Evolutionary conservation across 805 yeast genomes (phyloP).

Genomic region (Kodamaea sagamina): DNA sequence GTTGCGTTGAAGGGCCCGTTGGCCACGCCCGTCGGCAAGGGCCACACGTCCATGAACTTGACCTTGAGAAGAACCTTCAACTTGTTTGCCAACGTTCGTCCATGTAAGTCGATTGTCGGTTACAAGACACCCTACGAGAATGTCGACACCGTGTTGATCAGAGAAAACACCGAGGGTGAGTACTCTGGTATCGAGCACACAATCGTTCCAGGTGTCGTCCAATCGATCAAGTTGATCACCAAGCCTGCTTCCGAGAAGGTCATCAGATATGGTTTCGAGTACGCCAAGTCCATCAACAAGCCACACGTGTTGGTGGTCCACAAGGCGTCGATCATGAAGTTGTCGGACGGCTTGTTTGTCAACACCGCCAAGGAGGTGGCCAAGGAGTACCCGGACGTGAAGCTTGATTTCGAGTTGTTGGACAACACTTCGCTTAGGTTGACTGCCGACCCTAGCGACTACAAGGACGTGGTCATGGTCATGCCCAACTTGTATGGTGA

Average conservation of each 20-base stretch:
- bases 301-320: slow-evolving; percentile 92
- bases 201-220: slow-evolving; percentile 97
- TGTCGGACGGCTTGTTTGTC: slow-evolving; percentile 96
- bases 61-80: slow-evolving; percentile 96
- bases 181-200: slow-evolving; percentile 99
- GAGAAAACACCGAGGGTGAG: slow-evolving; percentile 99
- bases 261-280: slow-evolving; percentile 94
- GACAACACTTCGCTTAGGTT: slow-evolving; percentile 93
- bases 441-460: slow-evolving; percentile 85
- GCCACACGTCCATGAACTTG: slow-evolving; percentile 96
- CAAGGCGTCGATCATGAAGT: slow-evolving; percentile 98
- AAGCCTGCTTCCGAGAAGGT: slow-evolving; percentile 95
- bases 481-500: slow-evolving; percentile 99
- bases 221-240: slow-evolving; percentile 95
- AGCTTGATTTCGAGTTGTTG: slow-evolving; percentile 80
- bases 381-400: slow-evolving; percentile 88
- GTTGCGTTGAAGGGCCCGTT: slow-evolving; percentile 98
- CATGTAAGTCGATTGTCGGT: slow-evolving; percentile 91
- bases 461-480: slow-evolving; percentile 89
- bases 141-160: slow-evolving; percentile 92
- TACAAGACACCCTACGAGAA: slow-evolving; percentile 86
- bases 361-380: slow-evolving; percentile 87
- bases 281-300: slow-evolving; percentile 86
- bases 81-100: slow-evolving; percentile 96
- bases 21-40: slow-evolving; percentile 98